Percentiles rank a stretch among this genome's conserved stretches.
These are phyloP conservation scores for Rehmannia glutinosa DNA, from an alignment of 257 asterid genomes.

Conservation along the genomic window DNA sequence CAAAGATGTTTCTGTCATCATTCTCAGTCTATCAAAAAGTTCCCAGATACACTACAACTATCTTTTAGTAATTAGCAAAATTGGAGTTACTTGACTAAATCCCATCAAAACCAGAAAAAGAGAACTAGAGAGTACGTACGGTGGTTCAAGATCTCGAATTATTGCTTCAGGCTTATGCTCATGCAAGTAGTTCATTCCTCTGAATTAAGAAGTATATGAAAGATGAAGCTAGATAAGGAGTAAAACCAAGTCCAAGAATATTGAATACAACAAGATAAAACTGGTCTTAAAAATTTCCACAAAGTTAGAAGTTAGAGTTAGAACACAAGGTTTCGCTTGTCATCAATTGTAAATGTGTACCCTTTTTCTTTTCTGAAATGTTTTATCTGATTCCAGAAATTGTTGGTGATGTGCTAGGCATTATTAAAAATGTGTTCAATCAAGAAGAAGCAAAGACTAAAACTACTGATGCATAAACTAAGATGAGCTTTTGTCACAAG, in stretches of 20 bases:
- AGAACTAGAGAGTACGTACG: conserved; percentile 48
- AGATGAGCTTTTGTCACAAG: background rate
- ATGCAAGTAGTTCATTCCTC: conserved; percentile 93
- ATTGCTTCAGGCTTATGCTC: conserved; percentile 91
- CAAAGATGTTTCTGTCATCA: conserved; percentile 72
- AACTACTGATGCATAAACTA: background rate
- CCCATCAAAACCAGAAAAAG: conserved; percentile 8
- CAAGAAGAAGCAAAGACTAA: background rate
- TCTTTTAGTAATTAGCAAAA: conserved; percentile 8
- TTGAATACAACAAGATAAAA: background rate
- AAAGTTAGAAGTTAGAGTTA: background rate
- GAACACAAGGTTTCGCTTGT: background rate
- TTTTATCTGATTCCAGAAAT: background rate
- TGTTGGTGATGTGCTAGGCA: background rate
- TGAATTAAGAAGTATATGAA: conserved; percentile 18
- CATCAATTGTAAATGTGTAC: background rate
- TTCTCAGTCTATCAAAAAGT: conserved; percentile 27
- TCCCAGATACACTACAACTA: conserved; percentile 1
- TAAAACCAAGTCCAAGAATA: background rate
- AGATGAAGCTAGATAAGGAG: conserved; percentile 15
- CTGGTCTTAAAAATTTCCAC: background rate
- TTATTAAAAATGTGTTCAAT: background rate
- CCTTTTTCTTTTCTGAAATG: conserved; percentile 1
- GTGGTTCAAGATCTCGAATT: conserved; percentile 92
- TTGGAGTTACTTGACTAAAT: conserved; percentile 3